Evolutionary conservation across 768 basidiomycete genomes (phyloP), one percentile per base, ranked within the genome.

Genomic region (Strobilomyces dryophilus): DNA sequence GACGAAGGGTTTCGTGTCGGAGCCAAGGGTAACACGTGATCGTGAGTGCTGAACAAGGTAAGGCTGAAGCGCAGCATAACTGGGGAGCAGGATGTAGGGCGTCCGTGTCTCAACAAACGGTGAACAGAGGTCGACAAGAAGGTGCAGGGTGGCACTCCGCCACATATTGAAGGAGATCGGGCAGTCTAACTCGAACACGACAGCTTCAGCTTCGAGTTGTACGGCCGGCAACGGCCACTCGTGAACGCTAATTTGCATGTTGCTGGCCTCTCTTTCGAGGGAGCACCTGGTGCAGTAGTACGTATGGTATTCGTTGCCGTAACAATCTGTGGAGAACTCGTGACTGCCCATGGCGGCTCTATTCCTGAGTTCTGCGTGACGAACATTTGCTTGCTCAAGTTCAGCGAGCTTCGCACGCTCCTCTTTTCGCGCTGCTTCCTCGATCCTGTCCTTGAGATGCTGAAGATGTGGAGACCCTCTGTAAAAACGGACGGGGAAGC

Each of bases 121-220:
- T 8, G 57, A 56, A 57, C 72, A 73, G 12, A 77, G 47, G 31
- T 76, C 71, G n/a, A 71, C 57, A 20, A 78, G 55, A 35, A 80
- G 57, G 40, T 58, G 57, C 46, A 70, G 74, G 4, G 78, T 79
- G 29, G 66, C 62, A 1, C 61, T 64, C 45, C 80, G 71, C 79
- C 79, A 81, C 49, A 73, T 64, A 6, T 66, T 59, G 56, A 79
- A 76, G 9, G 64, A 53, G 8, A 62, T 29, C 5, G 79, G 79
- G 46, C 70, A 71, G 10, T 58, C 52, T 2, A 79, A 53, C 53
- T 80, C 77, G 46, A 80, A 81, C 1, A 79, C 60, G 17, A 72
- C 66, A 0, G 59, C 58, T 47, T 71, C 61, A 0, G 68, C 67
- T 7, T 51, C 27, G 12, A 59, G n/a, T 5, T 17, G 8, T 9